Base-by-base conservation (phyloP, 805 yeast genomes). In the Saturnispora bothae region DNA sequence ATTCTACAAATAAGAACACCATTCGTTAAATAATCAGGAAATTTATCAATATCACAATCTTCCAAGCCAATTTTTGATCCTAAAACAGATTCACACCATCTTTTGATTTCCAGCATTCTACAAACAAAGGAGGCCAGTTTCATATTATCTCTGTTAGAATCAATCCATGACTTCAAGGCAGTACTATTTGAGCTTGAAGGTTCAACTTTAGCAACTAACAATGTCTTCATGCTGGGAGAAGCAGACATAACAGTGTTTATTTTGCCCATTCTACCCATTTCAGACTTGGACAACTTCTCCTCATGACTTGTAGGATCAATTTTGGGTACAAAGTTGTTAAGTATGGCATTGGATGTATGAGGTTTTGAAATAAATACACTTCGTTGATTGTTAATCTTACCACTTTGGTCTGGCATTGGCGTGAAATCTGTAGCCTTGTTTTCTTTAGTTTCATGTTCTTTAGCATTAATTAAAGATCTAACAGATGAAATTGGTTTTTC, bases 1-100 rank as follows among this genome's bases (percentile, higher is more conserved):
- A 89, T 58, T 51, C 82, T 76, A 2, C 96, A 96, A 26, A 92
- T 62, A 31, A 76, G 66, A 2, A 88, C 86, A 46, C 98, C 98
- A 59, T 89, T 81, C 45, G 88, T 68, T 21, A 92, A 60, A 28
- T 76, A 71, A 33, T 80, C 74, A 27, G 82, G 69, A 40, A 73
- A 63, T 29, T 69, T 69, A 4, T 60, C 67, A 3, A 75, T 63
- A 13, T 57, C 51, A 39, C 67, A 71, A 19, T 61, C 55, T 12
- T 45, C 38, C 7, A 55, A 36, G 14, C 49, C 53, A 5, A 60
- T 52, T 12, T 43, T 29, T 31, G 50, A 51, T 4, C 39, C 47
- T 4, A 59, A 37, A 15, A 54, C 48, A 1, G 45, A 42, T 48
- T 69, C 69, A 13, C 73, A 58, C 79, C 79, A 73, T 12, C 48